phyloP scores from a whole-genome alignment of 2,329 filamentous ascomycete genomes.

The Fusarium continuum region DNA sequence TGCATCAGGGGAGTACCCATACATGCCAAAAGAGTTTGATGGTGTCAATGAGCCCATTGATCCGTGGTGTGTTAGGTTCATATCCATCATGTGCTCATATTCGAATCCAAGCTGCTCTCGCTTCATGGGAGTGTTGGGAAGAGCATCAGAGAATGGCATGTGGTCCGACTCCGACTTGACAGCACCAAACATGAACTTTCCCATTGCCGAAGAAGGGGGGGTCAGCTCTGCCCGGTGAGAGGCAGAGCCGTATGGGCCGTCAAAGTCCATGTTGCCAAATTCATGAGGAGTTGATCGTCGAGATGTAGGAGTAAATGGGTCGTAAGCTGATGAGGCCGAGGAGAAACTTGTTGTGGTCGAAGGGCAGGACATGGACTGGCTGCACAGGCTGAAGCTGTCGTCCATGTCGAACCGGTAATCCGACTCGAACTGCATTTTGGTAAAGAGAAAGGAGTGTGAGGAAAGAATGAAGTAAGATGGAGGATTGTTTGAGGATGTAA shows the following conservation, averaged over 20 bases:
- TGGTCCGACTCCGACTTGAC: constrained; percentile 50
- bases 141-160: constrained; percentile 44
- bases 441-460: constrained; percentile 17
- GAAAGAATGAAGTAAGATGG: constrained; percentile 8
- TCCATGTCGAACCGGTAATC: constrained; percentile 54
- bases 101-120: constrained; percentile 49
- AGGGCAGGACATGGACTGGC: constrained; percentile 49
- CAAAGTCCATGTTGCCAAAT: constrained; percentile 50
- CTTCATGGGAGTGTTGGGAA: constrained; percentile 52
- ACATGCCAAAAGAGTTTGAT: constrained; percentile 49
- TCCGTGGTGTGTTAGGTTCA: constrained; percentile 47
- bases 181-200: constrained; percentile 49
- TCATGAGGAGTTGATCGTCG: constrained; percentile 55
- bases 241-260: constrained; percentile 44
- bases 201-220: constrained; percentile 47
- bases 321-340: constrained; percentile 53
- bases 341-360: constrained; percentile 52
- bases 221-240: constrained; percentile 49
- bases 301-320: constrained; percentile 56
- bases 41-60: constrained; percentile 52
- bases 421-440: constrained; percentile 52
- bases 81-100: constrained; percentile 53
- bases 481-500: constrained; percentile 12
- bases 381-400: constrained; percentile 52
- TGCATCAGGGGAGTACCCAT: constrained; percentile 48